Base-by-base conservation (phyloP, 495 filamentous ascomycete genomes). In the Stereocaulon alpinum region DNA sequence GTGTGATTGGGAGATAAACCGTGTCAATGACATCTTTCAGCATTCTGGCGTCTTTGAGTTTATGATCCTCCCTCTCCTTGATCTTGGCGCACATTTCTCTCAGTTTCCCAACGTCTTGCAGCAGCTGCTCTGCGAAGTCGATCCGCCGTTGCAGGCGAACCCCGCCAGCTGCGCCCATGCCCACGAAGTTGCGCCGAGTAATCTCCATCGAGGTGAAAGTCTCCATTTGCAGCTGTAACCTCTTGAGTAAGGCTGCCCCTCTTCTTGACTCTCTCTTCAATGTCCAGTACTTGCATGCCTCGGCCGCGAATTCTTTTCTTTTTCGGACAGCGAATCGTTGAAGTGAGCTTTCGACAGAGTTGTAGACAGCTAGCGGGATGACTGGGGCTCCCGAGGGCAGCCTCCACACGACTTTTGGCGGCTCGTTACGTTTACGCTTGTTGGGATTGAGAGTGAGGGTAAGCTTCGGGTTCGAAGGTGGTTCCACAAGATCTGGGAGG, bases 281-380 rank as follows among this genome's bases (percentile, higher is more conserved):
- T 0, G 93, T 97, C 93, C 93, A 99, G 71, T 96, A 99, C 62
- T 88, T 89, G 74, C 91, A 96, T 2, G 86, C 87, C 67, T 96
- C 91, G 37, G 87, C 87, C 2, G 90, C 85, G 73, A 88, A 99
- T 49, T 96, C 90, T 65, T 92, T 93, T 29, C 87, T 80, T 64
- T 93, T 92, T 37, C 83, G 82, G 60, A 97, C 84, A 20, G 76
- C 77, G 68, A 97, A 97, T 34, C 87, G 83, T 44, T 82, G 77
- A 3, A 98, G 77, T 1, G 89, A 86, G 55, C 80, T 83, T 55
- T 92, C 84, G 27, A 97, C 86, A 2, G 84, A 81, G 58, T 89
- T 85, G 58, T 86, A 86, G 5, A 97, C 83, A 2, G 86, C 84
- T 61, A 87, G 83, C 1, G 93, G 93, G 48, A 98, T 91, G 30